phyloP scores from a whole-genome alignment of 225 moss, liverwort and hornwort genomes.

The Physcomitrellopsis africana region DNA sequence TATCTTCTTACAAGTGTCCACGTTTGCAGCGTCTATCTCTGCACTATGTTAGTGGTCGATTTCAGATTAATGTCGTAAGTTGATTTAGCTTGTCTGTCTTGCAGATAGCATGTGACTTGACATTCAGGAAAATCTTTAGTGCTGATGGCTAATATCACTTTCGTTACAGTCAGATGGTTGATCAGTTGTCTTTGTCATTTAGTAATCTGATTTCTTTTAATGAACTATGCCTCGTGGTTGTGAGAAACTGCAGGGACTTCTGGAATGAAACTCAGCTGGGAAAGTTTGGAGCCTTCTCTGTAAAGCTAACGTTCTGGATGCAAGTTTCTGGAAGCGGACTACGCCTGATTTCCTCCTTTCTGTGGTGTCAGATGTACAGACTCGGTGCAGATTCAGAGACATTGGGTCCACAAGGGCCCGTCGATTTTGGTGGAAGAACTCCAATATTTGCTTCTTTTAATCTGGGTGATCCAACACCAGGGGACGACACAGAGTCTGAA shows the following conservation, averaged over 20 bases:
- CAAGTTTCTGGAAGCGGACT: constrained; percentile 71
- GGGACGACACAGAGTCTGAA: constrained; percentile 50
- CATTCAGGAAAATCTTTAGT: not conserved
- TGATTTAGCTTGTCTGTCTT: not conserved
- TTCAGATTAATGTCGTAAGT: not conserved
- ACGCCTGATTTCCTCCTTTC: constrained; percentile 75
- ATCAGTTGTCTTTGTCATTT: not conserved
- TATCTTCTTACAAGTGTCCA: not conserved
- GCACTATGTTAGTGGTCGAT: not conserved
- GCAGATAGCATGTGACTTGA: not conserved
- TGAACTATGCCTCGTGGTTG: constrained; percentile 8
- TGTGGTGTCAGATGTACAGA: constrained; percentile 96
- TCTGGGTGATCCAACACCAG: constrained; percentile 43
- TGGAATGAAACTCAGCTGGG: constrained; percentile 49
- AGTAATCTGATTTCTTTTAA: constrained; percentile 8
- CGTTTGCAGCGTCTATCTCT: not conserved
- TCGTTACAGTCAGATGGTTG: not conserved
- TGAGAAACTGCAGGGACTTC: constrained; percentile 50
- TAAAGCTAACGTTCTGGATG: constrained; percentile 86
- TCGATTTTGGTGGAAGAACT: constrained; percentile 72
- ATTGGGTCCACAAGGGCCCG: constrained; percentile 53
- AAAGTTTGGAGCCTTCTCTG: constrained; percentile 68
- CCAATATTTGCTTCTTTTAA: constrained; percentile 42
- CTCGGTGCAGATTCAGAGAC: constrained; percentile 65
- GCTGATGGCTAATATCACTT: not conserved